Conservation (phyloP, 805 yeast genomes). For the Candida sonorensis region DNA sequence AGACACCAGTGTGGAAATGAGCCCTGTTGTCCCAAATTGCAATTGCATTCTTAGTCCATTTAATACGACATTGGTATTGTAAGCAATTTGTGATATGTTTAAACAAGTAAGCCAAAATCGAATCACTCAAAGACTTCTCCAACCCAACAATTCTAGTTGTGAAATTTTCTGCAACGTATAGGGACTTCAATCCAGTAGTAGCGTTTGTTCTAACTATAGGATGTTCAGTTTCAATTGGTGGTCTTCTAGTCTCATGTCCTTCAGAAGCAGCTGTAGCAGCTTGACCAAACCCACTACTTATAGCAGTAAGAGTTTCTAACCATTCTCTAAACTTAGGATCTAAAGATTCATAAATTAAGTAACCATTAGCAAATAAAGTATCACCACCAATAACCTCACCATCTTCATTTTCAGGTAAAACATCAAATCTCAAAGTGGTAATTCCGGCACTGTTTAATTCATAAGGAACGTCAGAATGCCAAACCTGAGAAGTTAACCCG, state of each 20-base stretch:
- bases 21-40: conserved; percentile 59
- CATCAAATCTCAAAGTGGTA: conserved; percentile 57
- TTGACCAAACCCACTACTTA: conserved; percentile 42
- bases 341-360: conserved; percentile 58
- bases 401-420: conserved; percentile 27
- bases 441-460: conserved; percentile 64
- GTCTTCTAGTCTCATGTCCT: conserved; percentile 35
- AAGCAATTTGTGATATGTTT: conserved; percentile 36
- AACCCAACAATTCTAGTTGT: conserved; percentile 45
- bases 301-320: conserved; percentile 56
- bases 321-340: conserved; percentile 56
- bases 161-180: conserved; percentile 42
- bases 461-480: conserved; percentile 70
- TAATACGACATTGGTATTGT: conserved; percentile 45
- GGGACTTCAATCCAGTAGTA: conserved; percentile 50
- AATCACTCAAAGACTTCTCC: conserved; percentile 37
- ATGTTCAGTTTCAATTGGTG: conserved; percentile 46
- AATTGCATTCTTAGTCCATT: conserved; percentile 40
- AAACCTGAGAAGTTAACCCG: conserved; percentile 31
- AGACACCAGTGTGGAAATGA: conserved; percentile 33
- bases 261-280: conserved; percentile 39
- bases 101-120: conserved; percentile 38
- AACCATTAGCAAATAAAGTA: conserved; percentile 59
- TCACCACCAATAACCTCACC: conserved; percentile 49
- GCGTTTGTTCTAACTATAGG: conserved; percentile 58